Conservation (phyloP, 2,329 filamentous ascomycete genomes). For the Xylaria sp. region DNA sequence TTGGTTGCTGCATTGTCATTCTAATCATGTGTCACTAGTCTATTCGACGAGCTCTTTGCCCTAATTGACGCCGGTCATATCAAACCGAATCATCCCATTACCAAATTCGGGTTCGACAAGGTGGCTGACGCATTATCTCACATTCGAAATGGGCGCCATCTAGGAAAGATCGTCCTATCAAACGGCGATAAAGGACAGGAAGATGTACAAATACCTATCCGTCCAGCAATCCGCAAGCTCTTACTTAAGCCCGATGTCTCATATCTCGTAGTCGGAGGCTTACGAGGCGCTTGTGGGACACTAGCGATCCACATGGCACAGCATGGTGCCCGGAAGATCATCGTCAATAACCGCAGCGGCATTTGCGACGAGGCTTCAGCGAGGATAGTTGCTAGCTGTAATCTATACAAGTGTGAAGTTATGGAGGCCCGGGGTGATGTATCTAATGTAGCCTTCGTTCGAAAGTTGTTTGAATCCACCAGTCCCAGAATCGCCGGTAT, state of each 20-base stretch:
- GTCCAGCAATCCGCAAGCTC: slow-evolving; percentile 26
- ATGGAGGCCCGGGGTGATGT: slow-evolving; percentile 29
- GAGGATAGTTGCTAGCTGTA: slow-evolving; percentile 27
- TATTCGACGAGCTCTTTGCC: slow-evolving; percentile 21
- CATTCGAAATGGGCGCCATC: slow-evolving; percentile 44
- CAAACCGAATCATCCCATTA: slow-evolving; percentile 40
- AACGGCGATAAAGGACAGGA: slow-evolving; percentile 5
- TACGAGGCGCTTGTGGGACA: slow-evolving; percentile 45
- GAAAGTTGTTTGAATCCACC: slow-evolving; percentile 1
- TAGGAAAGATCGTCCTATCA: slow-evolving; percentile 47
- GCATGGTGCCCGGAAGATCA: slow-evolving; percentile 44
- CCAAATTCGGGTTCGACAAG: slow-evolving; percentile 36
- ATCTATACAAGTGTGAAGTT: slow-evolving; percentile 28
- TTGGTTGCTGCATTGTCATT: background rate
- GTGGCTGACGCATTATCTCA: slow-evolving; percentile 39
- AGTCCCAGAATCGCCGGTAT: slow-evolving; percentile 28
- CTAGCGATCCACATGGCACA: slow-evolving; percentile 43
- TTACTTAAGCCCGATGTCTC: slow-evolving; percentile 32
- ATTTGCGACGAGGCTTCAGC: slow-evolving; percentile 38
- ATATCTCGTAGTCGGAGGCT: slow-evolving; percentile 47
- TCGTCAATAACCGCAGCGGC: slow-evolving; percentile 40
- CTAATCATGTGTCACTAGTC: background rate
- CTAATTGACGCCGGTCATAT: slow-evolving; percentile 31
- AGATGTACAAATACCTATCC: slow-evolving; percentile 34
- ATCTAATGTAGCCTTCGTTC: slow-evolving; percentile 19